A percentile compares a stretch with the other conserved stretches of the same genome.
These are phyloP conservation scores for Cornus kousa DNA, from an alignment of 148 eudicot genomes.

Conservation along the genomic window DNA sequence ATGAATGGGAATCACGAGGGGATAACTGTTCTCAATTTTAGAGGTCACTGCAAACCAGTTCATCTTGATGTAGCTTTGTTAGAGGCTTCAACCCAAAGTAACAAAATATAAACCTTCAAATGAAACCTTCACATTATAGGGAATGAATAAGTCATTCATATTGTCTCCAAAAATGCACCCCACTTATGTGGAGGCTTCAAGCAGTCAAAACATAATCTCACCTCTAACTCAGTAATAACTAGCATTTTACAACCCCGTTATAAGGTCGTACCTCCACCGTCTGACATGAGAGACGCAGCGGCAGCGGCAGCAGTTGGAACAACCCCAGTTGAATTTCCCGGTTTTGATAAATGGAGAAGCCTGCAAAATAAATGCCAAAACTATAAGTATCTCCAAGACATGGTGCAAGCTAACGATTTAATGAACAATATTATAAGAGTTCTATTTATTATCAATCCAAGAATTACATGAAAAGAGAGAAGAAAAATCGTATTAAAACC, in stretches of 20 bases:
- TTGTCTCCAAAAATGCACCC: background rate
- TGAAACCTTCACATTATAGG: background rate
- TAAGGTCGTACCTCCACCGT: conserved; percentile 72
- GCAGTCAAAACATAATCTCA: background rate
- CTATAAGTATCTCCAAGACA: background rate
- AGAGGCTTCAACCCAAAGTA: too few relatives aligned
- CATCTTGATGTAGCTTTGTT: too few relatives aligned
- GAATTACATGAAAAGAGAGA: too few relatives aligned
- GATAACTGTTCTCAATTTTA: background rate
- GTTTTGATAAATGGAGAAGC: conserved; percentile 89
- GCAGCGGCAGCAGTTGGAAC: conserved; percentile 95
- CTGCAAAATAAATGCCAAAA: conserved; percentile 35
- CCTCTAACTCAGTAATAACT: background rate
- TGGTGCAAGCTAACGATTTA: background rate
- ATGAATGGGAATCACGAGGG: background rate
- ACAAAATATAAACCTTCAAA: too few relatives aligned
- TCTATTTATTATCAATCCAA: background rate
- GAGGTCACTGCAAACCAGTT: background rate
- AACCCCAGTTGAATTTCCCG: conserved; percentile 77
- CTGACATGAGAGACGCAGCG: conserved; percentile 93
- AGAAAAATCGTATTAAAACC: conserved; percentile 6
- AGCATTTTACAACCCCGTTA: conserved; percentile 21
- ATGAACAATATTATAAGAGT: background rate
- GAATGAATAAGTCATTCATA: background rate
- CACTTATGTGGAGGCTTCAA: background rate